Evolutionary conservation across 176 grass and related monocot species (phyloP).

Genomic region (Cenchrus americanus): DNA sequence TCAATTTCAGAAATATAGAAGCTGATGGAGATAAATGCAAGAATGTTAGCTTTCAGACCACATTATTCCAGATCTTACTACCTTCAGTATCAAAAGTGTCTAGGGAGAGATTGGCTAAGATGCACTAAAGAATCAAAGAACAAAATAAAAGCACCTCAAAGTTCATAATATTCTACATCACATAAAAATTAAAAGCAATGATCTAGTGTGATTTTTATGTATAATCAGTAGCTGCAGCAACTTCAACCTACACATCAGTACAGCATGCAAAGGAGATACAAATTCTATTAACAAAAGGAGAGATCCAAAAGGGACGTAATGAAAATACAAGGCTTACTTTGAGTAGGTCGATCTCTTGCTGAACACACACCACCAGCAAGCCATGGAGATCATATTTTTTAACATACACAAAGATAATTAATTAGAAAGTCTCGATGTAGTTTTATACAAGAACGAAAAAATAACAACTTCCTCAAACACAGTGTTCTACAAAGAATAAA

Average conservation of each 20-base stretch:
- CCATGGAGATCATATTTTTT: conserved; percentile 42
- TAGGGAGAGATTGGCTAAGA: neutral
- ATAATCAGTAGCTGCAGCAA: conserved; percentile 19
- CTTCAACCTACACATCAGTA: neutral
- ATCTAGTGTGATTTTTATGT: conserved; percentile 26
- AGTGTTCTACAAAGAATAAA: conserved; percentile 12
- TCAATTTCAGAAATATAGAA: conserved; percentile 8
- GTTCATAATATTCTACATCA: neutral
- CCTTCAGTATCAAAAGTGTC: neutral
- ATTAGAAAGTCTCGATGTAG: conserved; percentile 7
- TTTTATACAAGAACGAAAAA: neutral
- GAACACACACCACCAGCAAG: conserved; percentile 44
- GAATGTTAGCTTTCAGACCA: neutral
- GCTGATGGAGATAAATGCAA: neutral
- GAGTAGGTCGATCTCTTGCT: conserved; percentile 99
- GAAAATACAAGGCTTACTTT: conserved; percentile 67
- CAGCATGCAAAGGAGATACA: neutral
- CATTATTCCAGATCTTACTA: neutral
- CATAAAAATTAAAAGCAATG: neutral
- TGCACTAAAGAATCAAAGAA: neutral
- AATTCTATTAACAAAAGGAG: neutral
- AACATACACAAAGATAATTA: conserved; percentile 51
- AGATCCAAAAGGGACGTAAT: neutral
- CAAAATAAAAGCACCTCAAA: neutral
- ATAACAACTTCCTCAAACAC: neutral